Evolutionary conservation across 805 yeast species (phyloP), one percentile per base, ranked within the genome.

Genomic region (Kurtzmaniella fragi): DNA sequence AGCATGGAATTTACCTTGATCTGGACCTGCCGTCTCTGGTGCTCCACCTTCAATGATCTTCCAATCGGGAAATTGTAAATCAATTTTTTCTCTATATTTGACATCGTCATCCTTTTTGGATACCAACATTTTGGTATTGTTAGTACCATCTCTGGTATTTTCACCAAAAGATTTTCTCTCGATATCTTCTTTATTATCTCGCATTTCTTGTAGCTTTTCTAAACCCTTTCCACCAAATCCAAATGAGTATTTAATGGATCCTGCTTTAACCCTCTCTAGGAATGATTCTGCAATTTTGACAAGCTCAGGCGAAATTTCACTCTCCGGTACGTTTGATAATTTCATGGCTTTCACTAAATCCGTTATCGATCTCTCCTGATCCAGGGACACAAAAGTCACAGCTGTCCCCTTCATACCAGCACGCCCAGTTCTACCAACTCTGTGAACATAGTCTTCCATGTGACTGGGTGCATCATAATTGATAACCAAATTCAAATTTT

Each of bases 191-290:
- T 73, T 67, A 35, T 68, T 68, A 32, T 75, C 74, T 41, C 93
- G 62, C 6, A 70, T 57, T 42, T 78, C 77, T 43, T 86, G 90
- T 31, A 90, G 63, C 45, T 82, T 83, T 32, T 82, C 91, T 38
- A 90, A 68, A 1, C 98, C 98, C 48, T 84, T 82, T 15, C 99
- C 99, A 3, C 96, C 95, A 64, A 89, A 93, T 0, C 99, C 99
- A 39, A 78, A 75, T 17, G 77, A 73, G 42, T 76, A 70, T 53
- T 72, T 82, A 27, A 65, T 77, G 39, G 81, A 79, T 0, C 95
- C 96, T 2, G 65, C 55, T 45, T 80, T 78, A 43, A 86, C 69
- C 41, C 82, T 86, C 11, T 61, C 68, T 41, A 75, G 62, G 56
- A 85, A 88, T 30, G 60, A 50, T 3, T 66, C 59, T 0, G 84